Evolutionary conservation across 176 grass and related monocot species (phyloP).

Genomic region (Avena atlantica): DNA sequence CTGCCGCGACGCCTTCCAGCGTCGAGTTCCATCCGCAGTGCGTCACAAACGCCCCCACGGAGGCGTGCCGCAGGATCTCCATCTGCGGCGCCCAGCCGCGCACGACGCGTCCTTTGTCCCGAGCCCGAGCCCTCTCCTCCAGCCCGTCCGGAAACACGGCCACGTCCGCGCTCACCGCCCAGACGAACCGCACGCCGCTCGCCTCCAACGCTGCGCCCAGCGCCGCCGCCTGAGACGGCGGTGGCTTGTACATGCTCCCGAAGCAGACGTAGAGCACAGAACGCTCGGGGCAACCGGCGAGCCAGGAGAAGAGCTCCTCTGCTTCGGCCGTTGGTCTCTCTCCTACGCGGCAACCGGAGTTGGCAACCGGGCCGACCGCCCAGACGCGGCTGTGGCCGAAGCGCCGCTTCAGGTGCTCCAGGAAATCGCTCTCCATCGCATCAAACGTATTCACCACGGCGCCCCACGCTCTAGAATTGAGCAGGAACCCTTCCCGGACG

Average conservation of each 20-base stretch:
- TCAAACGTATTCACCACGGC: conserved; percentile 51
- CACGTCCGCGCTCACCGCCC: conserved; percentile 9
- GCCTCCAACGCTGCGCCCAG: conserved; percentile 46
- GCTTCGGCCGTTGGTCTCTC: conserved; percentile 27
- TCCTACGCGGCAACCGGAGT: neutral
- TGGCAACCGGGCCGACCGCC: conserved; percentile 48
- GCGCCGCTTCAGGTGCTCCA: conserved; percentile 37
- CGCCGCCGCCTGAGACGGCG: conserved; percentile 31
- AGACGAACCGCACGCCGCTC: conserved; percentile 47
- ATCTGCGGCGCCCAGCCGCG: conserved; percentile 51
- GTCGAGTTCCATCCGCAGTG: conserved; percentile 67
- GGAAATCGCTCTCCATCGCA: conserved; percentile 46
- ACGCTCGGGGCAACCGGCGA: conserved; percentile 35
- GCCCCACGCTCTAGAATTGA: conserved; percentile 53
- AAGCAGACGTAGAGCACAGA: conserved; percentile 68
- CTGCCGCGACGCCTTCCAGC: conserved; percentile 36
- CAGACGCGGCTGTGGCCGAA: conserved; percentile 49
- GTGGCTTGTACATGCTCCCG: conserved; percentile 53
- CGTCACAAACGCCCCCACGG: conserved; percentile 54
- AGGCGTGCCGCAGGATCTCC: conserved; percentile 34
- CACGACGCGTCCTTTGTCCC: conserved; percentile 32
- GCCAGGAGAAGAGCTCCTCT: conserved; percentile 38
- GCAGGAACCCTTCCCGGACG: conserved; percentile 45
- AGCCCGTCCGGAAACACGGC: conserved; percentile 29
- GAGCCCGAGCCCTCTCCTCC: conserved; percentile 20